Evolutionary conservation across 495 filamentous ascomycete species (phyloP), one percentile per base, ranked within the genome.

Genomic region (Penicillium herquei): DNA sequence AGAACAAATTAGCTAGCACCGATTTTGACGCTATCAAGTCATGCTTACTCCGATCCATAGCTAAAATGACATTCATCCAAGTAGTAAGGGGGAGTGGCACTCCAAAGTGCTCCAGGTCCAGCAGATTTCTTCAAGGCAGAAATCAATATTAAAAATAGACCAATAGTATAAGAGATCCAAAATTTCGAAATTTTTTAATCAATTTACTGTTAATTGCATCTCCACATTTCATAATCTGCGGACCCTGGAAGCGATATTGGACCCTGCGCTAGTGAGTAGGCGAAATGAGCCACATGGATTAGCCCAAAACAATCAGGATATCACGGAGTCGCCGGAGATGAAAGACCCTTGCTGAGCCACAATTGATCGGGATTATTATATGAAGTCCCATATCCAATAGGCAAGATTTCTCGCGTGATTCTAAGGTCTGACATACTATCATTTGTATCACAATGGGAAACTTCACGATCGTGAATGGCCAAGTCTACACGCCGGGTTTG

Each of bases 401-500:
- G 21, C 4, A 26, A 26, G 21, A 26, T 26, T 26, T 26, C 21
- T 26, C 4, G 21, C 4, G 21, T 26, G 21, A 26, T 26, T 26
- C 21, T 2, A 26, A 26, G n/a, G n/a, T 26, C 21, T 26, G 21
- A 26, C 34, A 37, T 9, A n/a, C n/a, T n/a, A 37, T 37, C 34
- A 6, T 37, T 6, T 37, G 34, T 9, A 10, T 37, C 14, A 50
- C 5, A 37, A 65, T 66, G 63, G 54, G 41, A n/a, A 58, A 66
- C 62, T 81, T 85, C 52, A 79, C 75, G 13, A 72, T 82, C 33
- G 69, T 83, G 8, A 79, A 78, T 45, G 83, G 84, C 31, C 84
- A 87, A 60, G 78, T 87, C 52, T 86, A 75, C 56, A 88, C 84
- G 3, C 85, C 85, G 10, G 84, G 85, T 4, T 72, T 87, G 56